Percentiles rank a stretch among this genome's conserved stretches.
Conservation (phyloP, 2,329 filamentous ascomycete genomes). For the Hypomyces rosellus region DNA sequence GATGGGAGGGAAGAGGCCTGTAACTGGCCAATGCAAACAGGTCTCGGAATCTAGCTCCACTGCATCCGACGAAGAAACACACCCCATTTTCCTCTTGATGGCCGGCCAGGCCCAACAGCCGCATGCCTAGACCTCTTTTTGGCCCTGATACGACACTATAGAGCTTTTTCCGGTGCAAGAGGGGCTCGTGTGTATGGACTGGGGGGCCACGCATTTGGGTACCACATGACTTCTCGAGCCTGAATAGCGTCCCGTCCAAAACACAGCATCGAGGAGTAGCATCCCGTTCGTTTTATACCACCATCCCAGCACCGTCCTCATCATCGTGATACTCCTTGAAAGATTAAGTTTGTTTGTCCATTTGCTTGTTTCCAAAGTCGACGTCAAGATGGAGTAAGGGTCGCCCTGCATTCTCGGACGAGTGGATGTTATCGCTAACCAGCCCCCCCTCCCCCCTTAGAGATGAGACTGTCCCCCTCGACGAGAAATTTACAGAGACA, state of each 20-base stretch:
- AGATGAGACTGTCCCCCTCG: conserved; percentile 46
- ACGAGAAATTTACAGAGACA: conserved; percentile 53
- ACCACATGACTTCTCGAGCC: conserved; percentile 24
- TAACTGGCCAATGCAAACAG: conserved; percentile 4
- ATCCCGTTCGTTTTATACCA: conserved; percentile 12
- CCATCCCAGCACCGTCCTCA: conserved; percentile 3
- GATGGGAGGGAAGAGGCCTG: not conserved
- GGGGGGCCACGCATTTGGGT: conserved; percentile 23
- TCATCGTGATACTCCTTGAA: conserved; percentile 1
- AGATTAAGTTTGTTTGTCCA: not conserved
- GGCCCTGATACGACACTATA: conserved; percentile 19
- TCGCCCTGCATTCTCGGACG: conserved; percentile 4
- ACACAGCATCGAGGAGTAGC: conserved; percentile 10
- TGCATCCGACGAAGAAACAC: conserved; percentile 7
- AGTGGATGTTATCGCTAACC: conserved; percentile 2
- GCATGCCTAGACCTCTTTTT: conserved; percentile 20
- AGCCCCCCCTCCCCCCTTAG: conserved; percentile 23
- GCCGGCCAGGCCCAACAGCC: conserved; percentile 15
- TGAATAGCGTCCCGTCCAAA: conserved; percentile 9
- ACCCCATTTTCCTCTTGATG: conserved; percentile 5
- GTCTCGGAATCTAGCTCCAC: conserved; percentile 4
- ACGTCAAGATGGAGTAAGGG: conserved; percentile 27
- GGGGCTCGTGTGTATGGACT: conserved; percentile 25
- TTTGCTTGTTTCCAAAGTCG: not conserved
- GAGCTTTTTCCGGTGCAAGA: conserved; percentile 20